These are phyloP conservation scores for Russula griseocarnosa DNA, from an alignment of 768 basidiomycete genomes.

Conservation along the genomic window DNA sequence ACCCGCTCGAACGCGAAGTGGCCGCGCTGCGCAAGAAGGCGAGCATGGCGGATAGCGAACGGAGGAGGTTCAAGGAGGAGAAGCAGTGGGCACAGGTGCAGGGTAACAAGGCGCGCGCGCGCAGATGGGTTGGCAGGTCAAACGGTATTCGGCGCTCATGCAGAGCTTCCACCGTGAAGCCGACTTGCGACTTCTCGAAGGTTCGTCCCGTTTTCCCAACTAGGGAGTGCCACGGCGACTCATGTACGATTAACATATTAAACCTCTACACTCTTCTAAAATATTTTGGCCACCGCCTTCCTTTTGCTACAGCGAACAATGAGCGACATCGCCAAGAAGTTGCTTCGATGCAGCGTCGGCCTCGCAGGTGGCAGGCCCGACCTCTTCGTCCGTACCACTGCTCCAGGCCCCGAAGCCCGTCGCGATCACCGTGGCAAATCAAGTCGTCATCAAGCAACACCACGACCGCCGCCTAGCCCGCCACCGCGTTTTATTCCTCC, in stretches of 20 bases:
- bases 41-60: conserved; percentile 77
- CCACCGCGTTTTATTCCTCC: conserved; percentile 19
- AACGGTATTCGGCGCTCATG: conserved; percentile 73
- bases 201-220: conserved; percentile 37
- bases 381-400: conserved; percentile 7
- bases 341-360: conserved; percentile 24
- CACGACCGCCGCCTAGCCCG: conserved; percentile 7
- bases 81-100: conserved; percentile 81
- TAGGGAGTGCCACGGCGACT: not conserved
- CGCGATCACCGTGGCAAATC: conserved; percentile 19
- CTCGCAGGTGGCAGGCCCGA: conserved; percentile 22
- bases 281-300: no score
- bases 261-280: no score
- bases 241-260: no score
- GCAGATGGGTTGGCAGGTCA: conserved; percentile 82
- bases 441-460: not conserved
- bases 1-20: conserved; percentile 71
- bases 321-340: conserved; percentile 31
- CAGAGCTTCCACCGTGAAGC: conserved; percentile 79
- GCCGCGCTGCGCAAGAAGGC: conserved; percentile 71
- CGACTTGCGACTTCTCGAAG: conserved; percentile 61
- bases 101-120: conserved; percentile 70
- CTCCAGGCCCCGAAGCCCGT: conserved; percentile 17
- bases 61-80: conserved; percentile 79
- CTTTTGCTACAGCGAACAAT: conserved; percentile 29